Evolutionary conservation across 2,329 filamentous ascomycete species (phyloP).

Genomic region (Fusarium sp.): DNA sequence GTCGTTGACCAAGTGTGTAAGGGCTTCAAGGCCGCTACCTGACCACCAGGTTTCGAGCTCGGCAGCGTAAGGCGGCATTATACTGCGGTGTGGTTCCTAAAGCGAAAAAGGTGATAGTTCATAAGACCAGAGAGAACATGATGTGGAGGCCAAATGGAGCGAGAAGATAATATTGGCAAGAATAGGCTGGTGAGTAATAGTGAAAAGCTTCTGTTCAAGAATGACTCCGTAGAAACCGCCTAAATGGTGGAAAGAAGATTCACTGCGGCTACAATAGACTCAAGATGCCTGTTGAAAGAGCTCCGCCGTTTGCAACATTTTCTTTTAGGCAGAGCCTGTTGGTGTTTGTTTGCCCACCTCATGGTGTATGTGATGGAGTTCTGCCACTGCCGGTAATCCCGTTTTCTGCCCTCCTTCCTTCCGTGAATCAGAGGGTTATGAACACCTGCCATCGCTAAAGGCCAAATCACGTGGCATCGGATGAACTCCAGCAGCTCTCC

Average conservation of each 20-base stretch:
- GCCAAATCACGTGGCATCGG: not conserved
- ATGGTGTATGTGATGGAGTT: conserved; percentile 10
- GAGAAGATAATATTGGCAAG: not conserved
- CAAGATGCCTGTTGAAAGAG: not conserved
- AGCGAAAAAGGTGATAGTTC: not conserved
- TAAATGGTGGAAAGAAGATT: not conserved
- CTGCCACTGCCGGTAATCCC: not conserved
- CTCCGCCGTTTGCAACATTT: not conserved
- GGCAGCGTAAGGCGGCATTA: conserved; percentile 50
- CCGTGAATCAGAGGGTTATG: not conserved
- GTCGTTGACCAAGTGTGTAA: conserved; percentile 46
- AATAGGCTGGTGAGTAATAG: not conserved
- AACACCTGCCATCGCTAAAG: not conserved
- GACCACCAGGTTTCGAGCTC: conserved; percentile 55
- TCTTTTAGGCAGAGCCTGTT: not conserved
- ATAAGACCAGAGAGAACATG: not conserved
- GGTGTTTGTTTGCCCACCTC: conserved; percentile 14
- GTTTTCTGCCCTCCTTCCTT: not conserved
- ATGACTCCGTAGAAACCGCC: not conserved
- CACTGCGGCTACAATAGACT: not conserved
- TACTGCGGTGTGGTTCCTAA: not conserved
- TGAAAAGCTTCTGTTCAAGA: conserved; percentile 1
- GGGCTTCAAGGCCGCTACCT: conserved; percentile 39
- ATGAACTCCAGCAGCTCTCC: too few species aligned
- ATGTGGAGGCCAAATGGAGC: not conserved